A percentile compares a stretch with the other conserved stretches of the same genome.
Conservation (phyloP, 768 basidiomycete genomes). For the Lactarius tabidus region DNA sequence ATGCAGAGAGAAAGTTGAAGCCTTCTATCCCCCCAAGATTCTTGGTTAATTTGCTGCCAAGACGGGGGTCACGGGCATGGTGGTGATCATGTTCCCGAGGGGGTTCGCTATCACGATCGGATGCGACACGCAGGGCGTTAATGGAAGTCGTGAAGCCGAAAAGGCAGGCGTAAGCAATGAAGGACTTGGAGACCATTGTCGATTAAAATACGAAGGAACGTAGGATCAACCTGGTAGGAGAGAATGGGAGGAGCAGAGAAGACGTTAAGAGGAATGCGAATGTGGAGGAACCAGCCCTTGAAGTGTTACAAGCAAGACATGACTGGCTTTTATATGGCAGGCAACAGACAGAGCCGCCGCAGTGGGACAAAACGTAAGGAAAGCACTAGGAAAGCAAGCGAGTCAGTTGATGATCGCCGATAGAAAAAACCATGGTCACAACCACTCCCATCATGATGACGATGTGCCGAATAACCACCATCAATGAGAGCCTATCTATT, state of each 20-base stretch:
- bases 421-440: not conserved
- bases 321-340: constrained; percentile 3
- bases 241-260: not conserved
- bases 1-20: no score
- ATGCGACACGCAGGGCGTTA: constrained; percentile 39
- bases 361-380: not conserved
- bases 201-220: not conserved
- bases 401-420: not conserved
- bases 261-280: not conserved
- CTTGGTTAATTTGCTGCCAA: no score
- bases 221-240: not conserved
- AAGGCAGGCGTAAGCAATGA: constrained; percentile 32
- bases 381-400: no score
- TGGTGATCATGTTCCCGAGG: constrained; percentile 5
- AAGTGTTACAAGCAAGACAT: not conserved
- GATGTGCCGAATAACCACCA: not conserved
- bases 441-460: not conserved
- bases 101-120: no score
- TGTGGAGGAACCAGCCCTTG: constrained; percentile 13
- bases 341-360: not conserved
- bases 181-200: constrained; percentile 31
- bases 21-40: no score
- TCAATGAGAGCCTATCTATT: not conserved
- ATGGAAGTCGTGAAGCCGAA: constrained; percentile 37
- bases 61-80: no score